Evolutionary conservation across 305 asterid genomes (phyloP).

Genomic region (Rubia tinctorum): DNA sequence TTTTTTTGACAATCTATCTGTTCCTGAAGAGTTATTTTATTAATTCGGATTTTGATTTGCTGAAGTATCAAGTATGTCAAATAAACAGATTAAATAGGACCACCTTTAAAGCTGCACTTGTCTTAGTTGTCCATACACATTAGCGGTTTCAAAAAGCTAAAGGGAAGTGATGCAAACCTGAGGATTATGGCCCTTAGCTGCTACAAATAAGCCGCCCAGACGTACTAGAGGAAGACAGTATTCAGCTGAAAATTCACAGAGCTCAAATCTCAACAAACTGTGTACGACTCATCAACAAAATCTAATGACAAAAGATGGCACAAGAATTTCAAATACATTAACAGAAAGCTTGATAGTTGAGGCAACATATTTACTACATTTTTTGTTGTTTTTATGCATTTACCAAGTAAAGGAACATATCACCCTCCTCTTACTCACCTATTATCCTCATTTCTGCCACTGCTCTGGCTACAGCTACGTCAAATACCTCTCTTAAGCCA

Average conservation of each 20-base stretch:
- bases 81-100: background rate
- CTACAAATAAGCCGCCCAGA: constrained; percentile 92
- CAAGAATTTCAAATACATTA: background rate
- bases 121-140: background rate
- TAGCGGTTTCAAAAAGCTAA: background rate
- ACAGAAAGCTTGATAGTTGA: background rate
- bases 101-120: background rate
- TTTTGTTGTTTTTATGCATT: background rate
- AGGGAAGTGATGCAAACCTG: constrained; percentile 40
- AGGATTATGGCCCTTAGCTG: constrained; percentile 98
- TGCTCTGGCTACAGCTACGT: constrained; percentile 92
- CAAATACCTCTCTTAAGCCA: constrained; percentile 75
- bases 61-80: background rate
- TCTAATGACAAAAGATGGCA: background rate
- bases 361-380: background rate
- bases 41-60: background rate
- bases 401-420: background rate
- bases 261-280: background rate
- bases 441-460: constrained; percentile 96
- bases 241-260: constrained; percentile 56
- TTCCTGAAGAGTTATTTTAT: background rate
- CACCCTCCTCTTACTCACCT: constrained; percentile 36
- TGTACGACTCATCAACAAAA: background rate
- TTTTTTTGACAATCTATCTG: background rate
- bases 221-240: constrained; percentile 94